These are phyloP conservation scores for Eucalyptus polybractea DNA, from an alignment of 345 rosid genomes.

Conservation along the genomic window DNA sequence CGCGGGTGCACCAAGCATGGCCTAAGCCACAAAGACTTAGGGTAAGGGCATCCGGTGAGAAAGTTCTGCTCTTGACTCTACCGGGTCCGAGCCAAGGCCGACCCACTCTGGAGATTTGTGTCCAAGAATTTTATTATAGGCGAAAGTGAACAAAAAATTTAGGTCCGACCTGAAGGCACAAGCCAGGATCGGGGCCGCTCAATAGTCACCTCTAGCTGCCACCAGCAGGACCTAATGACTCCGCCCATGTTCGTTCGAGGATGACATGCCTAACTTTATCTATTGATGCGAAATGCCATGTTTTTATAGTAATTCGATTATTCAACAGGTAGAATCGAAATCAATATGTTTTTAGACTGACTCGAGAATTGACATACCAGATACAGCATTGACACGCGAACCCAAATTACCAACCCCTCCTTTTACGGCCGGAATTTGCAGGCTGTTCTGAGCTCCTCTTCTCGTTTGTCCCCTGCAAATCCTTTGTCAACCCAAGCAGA, in stretches of 20 bases:
- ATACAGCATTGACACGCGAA: neutral
- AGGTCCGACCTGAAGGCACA: neutral
- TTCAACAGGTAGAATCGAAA: neutral
- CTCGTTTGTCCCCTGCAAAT: slow-evolving; percentile 18
- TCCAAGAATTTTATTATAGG: neutral
- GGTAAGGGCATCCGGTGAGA: neutral
- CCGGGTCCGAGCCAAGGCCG: neutral
- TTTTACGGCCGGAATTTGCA: slow-evolving; percentile 19
- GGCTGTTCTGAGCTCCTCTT: slow-evolving; percentile 24
- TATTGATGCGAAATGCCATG: rapidly evolving
- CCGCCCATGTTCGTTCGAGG: neutral
- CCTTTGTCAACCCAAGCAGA: slow-evolving; percentile 37
- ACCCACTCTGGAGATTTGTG: neutral
- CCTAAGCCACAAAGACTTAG: neutral
- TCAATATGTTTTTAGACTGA: neutral
- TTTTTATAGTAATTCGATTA: too few relatives aligned
- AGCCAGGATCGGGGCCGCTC: neutral
- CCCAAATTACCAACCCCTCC: neutral
- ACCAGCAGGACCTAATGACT: neutral
- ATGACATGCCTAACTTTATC: too few relatives aligned
- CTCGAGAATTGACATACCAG: neutral
- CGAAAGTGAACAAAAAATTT: neutral
- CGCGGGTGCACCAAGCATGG: neutral
- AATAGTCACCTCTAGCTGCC: neutral
- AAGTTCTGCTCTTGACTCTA: neutral